These are phyloP conservation scores for Quercus aquifolioides DNA, from an alignment of 306 rosid genomes.

Conservation along the genomic window DNA sequence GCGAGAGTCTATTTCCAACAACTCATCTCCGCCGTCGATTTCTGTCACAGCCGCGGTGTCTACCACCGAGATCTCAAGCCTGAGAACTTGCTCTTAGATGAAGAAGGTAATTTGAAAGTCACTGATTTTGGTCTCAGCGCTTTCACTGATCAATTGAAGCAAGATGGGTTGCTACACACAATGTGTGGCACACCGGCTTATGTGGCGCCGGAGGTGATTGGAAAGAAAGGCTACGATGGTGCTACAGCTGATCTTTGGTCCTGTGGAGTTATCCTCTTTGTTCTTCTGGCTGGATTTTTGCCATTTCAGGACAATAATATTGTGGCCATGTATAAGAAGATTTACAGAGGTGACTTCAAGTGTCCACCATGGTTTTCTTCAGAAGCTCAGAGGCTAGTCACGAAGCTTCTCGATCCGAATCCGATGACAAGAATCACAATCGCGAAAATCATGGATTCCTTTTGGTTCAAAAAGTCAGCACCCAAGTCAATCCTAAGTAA, in stretches of 20 bases:
- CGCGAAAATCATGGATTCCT: slow-evolving; percentile 53
- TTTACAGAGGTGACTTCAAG: slow-evolving; percentile 81
- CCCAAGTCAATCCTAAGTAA: slow-evolving; percentile 33
- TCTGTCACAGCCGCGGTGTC: slow-evolving; percentile 96
- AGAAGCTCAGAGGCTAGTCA: slow-evolving; percentile 61
- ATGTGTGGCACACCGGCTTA: slow-evolving; percentile 97
- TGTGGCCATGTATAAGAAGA: slow-evolving; percentile 71
- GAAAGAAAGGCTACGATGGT: slow-evolving; percentile 87
- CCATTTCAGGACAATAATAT: slow-evolving; percentile 91
- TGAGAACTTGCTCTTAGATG: slow-evolving; percentile 81
- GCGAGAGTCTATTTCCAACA: slow-evolving; percentile 87
- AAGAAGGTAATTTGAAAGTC: slow-evolving; percentile 71
- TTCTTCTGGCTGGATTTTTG: slow-evolving; percentile 82
- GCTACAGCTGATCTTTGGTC: slow-evolving; percentile 96
- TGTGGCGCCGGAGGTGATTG: slow-evolving; percentile 89
- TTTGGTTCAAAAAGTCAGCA: slow-evolving; percentile 69
- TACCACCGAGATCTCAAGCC: slow-evolving; percentile 96
- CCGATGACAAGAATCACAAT: slow-evolving; percentile 55
- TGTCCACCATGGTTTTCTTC: slow-evolving; percentile 89
- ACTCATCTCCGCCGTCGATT: slow-evolving; percentile 82
- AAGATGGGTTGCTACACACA: slow-evolving; percentile 78
- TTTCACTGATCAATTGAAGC: slow-evolving; percentile 60
- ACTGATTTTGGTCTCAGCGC: slow-evolving; percentile 87
- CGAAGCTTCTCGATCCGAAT: slow-evolving; percentile 82
- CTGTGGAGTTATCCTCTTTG: slow-evolving; percentile 82